These are phyloP conservation scores for Colletotrichum tanaceti DNA, from an alignment of 2,329 filamentous ascomycete genomes.

Conservation along the genomic window DNA sequence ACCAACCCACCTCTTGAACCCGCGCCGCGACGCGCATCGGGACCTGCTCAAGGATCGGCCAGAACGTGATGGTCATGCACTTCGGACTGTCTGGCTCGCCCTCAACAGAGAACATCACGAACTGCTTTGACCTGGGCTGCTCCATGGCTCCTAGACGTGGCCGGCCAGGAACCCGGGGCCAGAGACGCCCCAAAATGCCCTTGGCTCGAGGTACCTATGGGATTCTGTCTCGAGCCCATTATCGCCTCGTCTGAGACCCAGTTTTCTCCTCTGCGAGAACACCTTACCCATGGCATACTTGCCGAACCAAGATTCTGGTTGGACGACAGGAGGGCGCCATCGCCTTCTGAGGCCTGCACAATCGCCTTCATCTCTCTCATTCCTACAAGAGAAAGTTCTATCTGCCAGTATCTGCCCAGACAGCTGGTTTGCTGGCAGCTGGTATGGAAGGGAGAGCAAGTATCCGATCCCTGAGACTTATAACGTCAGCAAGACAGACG, in stretches of 20 bases:
- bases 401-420: conserved; percentile 1
- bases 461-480: background rate
- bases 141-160: conserved; percentile 9
- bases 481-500: background rate
- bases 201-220: conserved; percentile 34
- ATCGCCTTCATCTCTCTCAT: conserved; percentile 10
- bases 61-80: conserved; percentile 35
- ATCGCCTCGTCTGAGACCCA: conserved; percentile 10
- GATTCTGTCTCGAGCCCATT: conserved; percentile 39
- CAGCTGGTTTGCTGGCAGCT: conserved; percentile 10
- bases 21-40: conserved; percentile 39
- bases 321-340: conserved; percentile 5
- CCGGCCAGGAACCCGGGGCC: conserved; percentile 34
- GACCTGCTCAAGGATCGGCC: conserved; percentile 39
- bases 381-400: background rate
- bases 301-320: conserved; percentile 12
- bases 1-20: conserved; percentile 27
- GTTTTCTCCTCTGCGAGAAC: conserved; percentile 21
- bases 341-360: conserved; percentile 14
- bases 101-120: conserved; percentile 32
- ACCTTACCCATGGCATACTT: conserved; percentile 38
- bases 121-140: conserved; percentile 16
- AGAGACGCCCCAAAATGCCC: conserved; percentile 29
- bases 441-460: conserved; percentile 6
- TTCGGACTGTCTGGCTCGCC: conserved; percentile 19